Evolutionary conservation across 805 yeast genomes (phyloP).

Genomic region (Saccharomycopsis guyanensis): DNA sequence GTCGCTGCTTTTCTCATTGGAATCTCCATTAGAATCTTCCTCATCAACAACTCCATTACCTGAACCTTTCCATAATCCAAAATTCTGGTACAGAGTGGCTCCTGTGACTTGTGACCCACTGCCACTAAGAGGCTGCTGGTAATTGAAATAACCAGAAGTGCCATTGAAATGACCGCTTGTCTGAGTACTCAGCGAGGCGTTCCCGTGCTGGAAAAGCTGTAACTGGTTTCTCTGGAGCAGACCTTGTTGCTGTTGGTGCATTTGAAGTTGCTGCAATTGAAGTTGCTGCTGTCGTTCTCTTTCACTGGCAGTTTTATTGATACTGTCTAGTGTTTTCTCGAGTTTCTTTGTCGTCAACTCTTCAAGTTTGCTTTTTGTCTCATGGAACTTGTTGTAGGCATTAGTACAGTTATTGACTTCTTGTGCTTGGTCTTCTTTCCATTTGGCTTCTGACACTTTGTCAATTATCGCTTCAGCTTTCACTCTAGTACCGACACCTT

Average conservation of each 20-base stretch:
- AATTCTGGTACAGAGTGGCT: neutral
- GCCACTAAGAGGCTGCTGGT: too few species aligned
- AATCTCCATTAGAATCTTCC: neutral
- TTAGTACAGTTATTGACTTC: conserved; percentile 11
- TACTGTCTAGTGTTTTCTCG: conserved; percentile 7
- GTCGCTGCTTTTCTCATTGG: neutral
- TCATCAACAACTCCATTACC: neutral
- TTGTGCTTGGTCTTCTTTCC: conserved; percentile 10
- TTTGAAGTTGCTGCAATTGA: neutral
- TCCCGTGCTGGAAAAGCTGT: too few species aligned
- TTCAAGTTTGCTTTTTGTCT: conserved; percentile 4
- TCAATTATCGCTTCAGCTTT: conserved; percentile 8
- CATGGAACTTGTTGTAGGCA: conserved; percentile 7
- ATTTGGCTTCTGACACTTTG: neutral
- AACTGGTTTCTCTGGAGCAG: neutral
- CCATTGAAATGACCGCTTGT: neutral
- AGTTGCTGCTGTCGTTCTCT: conserved; percentile 13
- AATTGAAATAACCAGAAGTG: neutral
- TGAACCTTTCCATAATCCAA: neutral
- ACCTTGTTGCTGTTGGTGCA: neutral
- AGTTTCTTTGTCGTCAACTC: conserved; percentile 7
- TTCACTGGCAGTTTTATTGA: conserved; percentile 10
- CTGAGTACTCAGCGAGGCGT: too few species aligned
- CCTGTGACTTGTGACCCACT: neutral
- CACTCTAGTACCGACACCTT: neutral